Percentiles rank a stretch among this genome's conserved stretches.
Evolutionary conservation across 2,329 filamentous ascomycete genomes (phyloP).

Genomic region (Plenodomus lindquistii): DNA sequence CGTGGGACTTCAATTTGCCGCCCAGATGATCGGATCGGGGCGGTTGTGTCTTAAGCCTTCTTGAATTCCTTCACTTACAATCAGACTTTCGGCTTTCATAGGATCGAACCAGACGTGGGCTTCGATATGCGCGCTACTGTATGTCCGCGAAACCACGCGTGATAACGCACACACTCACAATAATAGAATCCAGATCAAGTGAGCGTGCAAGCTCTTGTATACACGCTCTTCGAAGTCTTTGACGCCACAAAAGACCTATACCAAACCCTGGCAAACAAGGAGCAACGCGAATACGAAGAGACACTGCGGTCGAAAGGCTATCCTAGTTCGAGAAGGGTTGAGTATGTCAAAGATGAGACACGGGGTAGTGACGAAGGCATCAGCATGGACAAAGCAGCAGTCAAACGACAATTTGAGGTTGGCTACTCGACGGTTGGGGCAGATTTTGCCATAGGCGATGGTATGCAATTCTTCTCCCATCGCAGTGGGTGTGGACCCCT

Average conservation of each 20-base stretch:
- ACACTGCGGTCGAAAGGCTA: slow-evolving; percentile 35
- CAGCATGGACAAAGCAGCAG: slow-evolving; percentile 37
- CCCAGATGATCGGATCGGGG: slow-evolving; percentile 15
- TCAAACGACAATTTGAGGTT: slow-evolving; percentile 34
- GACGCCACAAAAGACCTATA: slow-evolving; percentile 41
- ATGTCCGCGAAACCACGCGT: slow-evolving; percentile 11
- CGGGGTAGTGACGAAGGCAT: slow-evolving; percentile 32
- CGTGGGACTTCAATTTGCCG: slow-evolving; percentile 23
- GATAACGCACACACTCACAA: slow-evolving; percentile 11
- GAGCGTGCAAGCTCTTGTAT: slow-evolving; percentile 37
- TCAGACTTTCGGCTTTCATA: slow-evolving; percentile 13
- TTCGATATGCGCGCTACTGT: slow-evolving; percentile 31
- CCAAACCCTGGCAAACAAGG: slow-evolving; percentile 35
- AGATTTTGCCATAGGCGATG: slow-evolving; percentile 39
- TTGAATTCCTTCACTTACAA: slow-evolving; percentile 19
- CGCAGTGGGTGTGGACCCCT: neutral
- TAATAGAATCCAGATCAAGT: slow-evolving; percentile 32
- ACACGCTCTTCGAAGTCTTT: slow-evolving; percentile 39
- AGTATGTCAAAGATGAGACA: slow-evolving; percentile 32
- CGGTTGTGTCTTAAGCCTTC: slow-evolving; percentile 19
- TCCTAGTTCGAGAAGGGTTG: slow-evolving; percentile 27
- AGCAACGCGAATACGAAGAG: slow-evolving; percentile 38
- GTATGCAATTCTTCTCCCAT: slow-evolving; percentile 18
- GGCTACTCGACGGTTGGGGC: slow-evolving; percentile 34
- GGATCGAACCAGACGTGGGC: slow-evolving; percentile 9